Conservation (phyloP, 1,284 basidiomycete genomes). For the Porogramme epimiltina region DNA sequence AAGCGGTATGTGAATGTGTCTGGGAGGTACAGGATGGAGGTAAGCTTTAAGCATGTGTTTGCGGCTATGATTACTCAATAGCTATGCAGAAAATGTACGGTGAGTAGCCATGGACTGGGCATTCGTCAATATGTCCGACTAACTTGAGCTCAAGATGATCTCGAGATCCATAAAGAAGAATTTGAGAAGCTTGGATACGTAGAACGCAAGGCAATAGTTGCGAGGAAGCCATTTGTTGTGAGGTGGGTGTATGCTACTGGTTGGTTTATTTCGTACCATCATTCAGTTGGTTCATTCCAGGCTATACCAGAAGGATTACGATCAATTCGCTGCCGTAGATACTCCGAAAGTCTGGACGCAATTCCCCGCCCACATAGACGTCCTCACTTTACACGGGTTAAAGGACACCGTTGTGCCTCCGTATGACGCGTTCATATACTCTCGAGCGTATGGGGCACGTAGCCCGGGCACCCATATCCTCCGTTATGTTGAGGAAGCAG, state of each 20-base stretch:
- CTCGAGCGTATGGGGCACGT: constrained; percentile 56
- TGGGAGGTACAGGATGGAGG: constrained; percentile 74
- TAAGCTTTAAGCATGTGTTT: constrained; percentile 35
- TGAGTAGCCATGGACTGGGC: not conserved
- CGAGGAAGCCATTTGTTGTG: constrained; percentile 52
- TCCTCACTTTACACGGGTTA: constrained; percentile 71
- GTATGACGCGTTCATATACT: constrained; percentile 75
- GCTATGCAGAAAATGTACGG: constrained; percentile 23
- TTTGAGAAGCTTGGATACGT: constrained; percentile 58
- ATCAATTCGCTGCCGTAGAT: constrained; percentile 62
- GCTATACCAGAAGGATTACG: constrained; percentile 58
- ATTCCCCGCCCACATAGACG: constrained; percentile 62
- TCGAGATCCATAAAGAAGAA: constrained; percentile 38
- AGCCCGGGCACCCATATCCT: constrained; percentile 67
- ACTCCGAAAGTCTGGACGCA: constrained; percentile 61
- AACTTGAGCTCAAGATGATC: constrained; percentile 6
- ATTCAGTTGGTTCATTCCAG: constrained; percentile 24
- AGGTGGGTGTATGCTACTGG: constrained; percentile 8
- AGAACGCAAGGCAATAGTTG: constrained; percentile 61
- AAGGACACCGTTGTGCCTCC: constrained; percentile 64
- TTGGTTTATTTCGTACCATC: not conserved
- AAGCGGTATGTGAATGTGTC: constrained; percentile 69
- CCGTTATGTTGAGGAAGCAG: constrained; percentile 65
- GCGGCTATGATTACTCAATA: constrained; percentile 13
- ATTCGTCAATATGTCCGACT: not conserved